phyloP scores from a whole-genome alignment of 176 grass and related monocot species.

The Aegilops bicornis region DNA sequence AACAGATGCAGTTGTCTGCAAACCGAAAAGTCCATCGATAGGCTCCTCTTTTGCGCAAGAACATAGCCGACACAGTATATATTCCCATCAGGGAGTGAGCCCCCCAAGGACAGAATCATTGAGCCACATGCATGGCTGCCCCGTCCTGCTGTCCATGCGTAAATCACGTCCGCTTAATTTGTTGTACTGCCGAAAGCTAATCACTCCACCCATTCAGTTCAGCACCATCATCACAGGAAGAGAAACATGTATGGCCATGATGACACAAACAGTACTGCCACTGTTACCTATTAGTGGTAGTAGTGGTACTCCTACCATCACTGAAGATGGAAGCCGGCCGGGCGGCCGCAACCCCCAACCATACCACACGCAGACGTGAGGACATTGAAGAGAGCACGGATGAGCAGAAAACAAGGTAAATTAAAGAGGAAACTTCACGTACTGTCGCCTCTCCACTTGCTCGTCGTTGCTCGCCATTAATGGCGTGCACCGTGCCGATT shows the following conservation, averaged over 20 bases:
- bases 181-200: background rate
- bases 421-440: no score
- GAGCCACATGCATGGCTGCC: background rate
- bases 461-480: no score
- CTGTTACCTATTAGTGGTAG: no score
- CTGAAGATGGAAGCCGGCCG: no score
- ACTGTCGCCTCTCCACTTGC: no score
- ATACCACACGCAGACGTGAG: no score
- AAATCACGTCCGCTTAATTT: background rate
- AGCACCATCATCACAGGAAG: background rate
- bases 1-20: background rate
- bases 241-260: background rate
- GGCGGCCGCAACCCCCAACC: no score
- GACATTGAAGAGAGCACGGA: no score
- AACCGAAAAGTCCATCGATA: background rate
- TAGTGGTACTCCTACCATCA: no score
- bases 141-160: background rate
- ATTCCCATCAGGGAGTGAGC: background rate
- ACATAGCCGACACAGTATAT: background rate
- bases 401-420: no score
- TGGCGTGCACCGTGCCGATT: no score
- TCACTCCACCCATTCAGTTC: background rate
- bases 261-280: background rate
- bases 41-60: background rate
- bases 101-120: background rate